Evolutionary conservation across 1,284 basidiomycete genomes (phyloP), one percentile per base, ranked within the genome.

Genomic region (Cutaneotrichosporon dermatis): DNA sequence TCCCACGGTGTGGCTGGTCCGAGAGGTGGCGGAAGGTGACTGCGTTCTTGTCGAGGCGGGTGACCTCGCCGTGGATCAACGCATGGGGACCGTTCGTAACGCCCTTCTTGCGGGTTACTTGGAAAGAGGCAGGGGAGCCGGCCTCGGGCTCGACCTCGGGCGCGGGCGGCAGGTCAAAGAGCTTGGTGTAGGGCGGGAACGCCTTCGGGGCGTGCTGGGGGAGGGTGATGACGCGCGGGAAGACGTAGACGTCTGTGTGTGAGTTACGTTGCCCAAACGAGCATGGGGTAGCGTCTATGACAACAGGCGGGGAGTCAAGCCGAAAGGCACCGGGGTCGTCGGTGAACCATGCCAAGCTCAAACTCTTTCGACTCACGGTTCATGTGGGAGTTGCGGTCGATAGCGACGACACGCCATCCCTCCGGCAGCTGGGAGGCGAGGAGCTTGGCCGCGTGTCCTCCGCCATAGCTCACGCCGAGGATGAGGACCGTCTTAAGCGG

Each of bases 321-420:
- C 25, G 25, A 25, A 25, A 25, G 25, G 25, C 25, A 25, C 25
- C 25, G 25, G 25, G 25, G 25, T 25, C 25, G 25, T 25, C 25
- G 25, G 25, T 25, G 25, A 25, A 25, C 25, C 25, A 25, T 25
- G 25, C 25, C 25, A 25, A 25, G 25, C 5, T 13, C 41, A 11
- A 35, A 68, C 74, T 25, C 25, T 25, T 25, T 25, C 25, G 25
- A 25, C 25, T 66, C 58, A 75, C 74, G 74, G 60, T 75, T 74
- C 66, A 74, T 70, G 62, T 75, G 86, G 78, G 84, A 83, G 67
- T 89, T 88, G 57, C 87, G 78, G 68, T 89, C 88, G 44, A 89
- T 80, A n/a, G 86, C 77, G n/a, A 89, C 81, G 41, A 89, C 80
- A 46, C 83, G 80, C 84, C 85, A 88, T 34, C 78, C 83, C 16